Percentiles rank a stretch among this genome's conserved stretches.
phyloP scores from a whole-genome alignment of 176 grass and related monocot genomes.

The Hyparrhenia diplandra region DNA sequence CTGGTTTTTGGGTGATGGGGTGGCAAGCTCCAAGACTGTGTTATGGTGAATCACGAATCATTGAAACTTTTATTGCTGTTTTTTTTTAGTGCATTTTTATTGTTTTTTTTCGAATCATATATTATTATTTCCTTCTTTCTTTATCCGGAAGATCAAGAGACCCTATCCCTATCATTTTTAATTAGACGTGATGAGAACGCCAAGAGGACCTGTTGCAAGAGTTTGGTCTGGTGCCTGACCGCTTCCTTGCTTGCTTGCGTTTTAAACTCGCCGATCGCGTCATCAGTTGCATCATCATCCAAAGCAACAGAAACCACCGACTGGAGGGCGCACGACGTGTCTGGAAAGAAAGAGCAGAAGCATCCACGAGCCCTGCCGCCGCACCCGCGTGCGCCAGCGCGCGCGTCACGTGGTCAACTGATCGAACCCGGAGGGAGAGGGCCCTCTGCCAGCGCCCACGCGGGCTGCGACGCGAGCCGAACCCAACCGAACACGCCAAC shows the following conservation, averaged over 20 bases:
- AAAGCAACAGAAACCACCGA: neutral
- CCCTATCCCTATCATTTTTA: too few species aligned
- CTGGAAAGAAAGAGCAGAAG: neutral
- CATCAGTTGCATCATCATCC: neutral
- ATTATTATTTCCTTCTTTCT: too few species aligned
- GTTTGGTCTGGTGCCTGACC: neutral
- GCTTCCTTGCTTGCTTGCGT: neutral
- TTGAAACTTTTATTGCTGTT: too few species aligned
- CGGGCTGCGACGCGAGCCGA: neutral
- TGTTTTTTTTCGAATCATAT: too few species aligned
- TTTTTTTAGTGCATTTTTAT: too few species aligned
- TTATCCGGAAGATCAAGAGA: too few species aligned
- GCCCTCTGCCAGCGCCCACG: conserved; percentile 13
- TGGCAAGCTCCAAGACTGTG: too few species aligned
- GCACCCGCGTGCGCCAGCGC: neutral
- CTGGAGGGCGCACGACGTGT: neutral
- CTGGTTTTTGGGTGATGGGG: too few species aligned
- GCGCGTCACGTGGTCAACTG: conserved; percentile 33
- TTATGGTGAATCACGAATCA: too few species aligned
- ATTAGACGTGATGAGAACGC: too few species aligned
- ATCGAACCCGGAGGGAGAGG: neutral
- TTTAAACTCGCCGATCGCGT: neutral
- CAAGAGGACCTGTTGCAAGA: too few species aligned
- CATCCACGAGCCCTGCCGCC: neutral
- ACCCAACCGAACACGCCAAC: neutral